Evolutionary conservation across 371 early-diverging fungal genomes (phyloP).

Genomic region (Saksenaea oblongispora): DNA sequence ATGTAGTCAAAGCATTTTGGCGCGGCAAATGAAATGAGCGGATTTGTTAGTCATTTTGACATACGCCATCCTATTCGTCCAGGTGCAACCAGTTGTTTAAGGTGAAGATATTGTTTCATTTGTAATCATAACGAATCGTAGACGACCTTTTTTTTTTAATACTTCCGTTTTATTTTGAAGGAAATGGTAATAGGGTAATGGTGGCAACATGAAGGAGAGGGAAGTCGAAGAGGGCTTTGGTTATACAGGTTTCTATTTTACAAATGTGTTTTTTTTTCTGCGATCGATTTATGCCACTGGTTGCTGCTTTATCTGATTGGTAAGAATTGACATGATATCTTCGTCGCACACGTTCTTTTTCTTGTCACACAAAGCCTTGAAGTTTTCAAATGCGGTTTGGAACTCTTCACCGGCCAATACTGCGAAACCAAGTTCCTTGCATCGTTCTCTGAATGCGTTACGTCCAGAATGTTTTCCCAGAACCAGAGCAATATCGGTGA

Average conservation of each 20-base stretch:
- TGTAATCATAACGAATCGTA: too few species aligned
- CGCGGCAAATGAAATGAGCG: not conserved
- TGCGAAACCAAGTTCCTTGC: conserved; percentile 79
- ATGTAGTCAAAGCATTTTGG: not conserved
- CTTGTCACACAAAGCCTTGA: conserved; percentile 89
- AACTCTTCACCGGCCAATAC: conserved; percentile 65
- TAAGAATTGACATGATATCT: conserved; percentile 84
- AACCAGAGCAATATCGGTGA: conserved; percentile 80
- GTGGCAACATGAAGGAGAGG: too few species aligned
- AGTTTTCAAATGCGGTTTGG: conserved; percentile 80
- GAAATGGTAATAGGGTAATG: too few species aligned
- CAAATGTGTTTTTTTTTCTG: too few species aligned
- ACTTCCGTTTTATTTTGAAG: too few species aligned
- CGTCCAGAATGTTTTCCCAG: conserved; percentile 97
- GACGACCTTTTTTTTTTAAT: too few species aligned
- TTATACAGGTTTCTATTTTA: too few species aligned
- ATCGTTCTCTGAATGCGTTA: conserved; percentile 85
- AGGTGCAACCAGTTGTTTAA: too few species aligned
- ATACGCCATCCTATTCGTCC: too few species aligned
- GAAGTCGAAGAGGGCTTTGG: too few species aligned
- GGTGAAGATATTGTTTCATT: too few species aligned
- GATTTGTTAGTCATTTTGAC: too few species aligned
- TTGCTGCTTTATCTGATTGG: conserved; percentile 57
- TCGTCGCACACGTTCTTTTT: conserved; percentile 91
- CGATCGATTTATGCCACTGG: conserved; percentile 12